Conservation (phyloP, 108 stramenopile genomes). For the Cyclotella choctawhatcheeana region DNA sequence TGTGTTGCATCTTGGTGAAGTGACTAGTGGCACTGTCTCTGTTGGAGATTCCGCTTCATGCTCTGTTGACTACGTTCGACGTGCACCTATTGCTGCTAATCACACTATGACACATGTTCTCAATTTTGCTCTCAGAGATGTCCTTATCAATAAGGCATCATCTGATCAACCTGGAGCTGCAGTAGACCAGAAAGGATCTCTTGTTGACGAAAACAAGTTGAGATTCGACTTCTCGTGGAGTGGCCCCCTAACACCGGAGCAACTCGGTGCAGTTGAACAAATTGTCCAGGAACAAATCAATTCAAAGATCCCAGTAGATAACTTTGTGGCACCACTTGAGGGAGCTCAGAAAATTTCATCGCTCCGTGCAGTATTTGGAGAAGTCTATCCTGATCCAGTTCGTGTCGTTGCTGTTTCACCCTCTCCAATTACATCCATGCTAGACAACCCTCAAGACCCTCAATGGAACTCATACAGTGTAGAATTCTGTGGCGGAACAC, state of each 20-base stretch:
- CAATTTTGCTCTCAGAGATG: conserved; percentile 93
- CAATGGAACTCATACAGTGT: conserved; percentile 92
- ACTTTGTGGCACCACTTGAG: conserved; percentile 81
- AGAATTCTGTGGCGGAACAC: conserved; percentile 99
- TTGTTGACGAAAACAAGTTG: conserved; percentile 93
- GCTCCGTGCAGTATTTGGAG: conserved; percentile 98
- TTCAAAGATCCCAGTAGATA: conserved; percentile 73
- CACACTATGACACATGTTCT: conserved; percentile 99
- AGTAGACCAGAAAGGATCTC: conserved; percentile 97
- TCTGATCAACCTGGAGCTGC: conserved; percentile 48
- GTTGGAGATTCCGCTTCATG: conserved; percentile 87
- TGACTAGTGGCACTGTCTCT: conserved; percentile 67
- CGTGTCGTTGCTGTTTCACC: conserved; percentile 94
- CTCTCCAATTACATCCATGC: conserved; percentile 74
- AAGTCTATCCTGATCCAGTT: conserved; percentile 99
- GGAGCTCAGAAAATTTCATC: conserved; percentile 89
- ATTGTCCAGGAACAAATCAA: conserved; percentile 67
- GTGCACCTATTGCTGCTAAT: conserved; percentile 94
- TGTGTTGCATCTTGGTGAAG: conserved; percentile 90
- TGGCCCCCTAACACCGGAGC: conserved; percentile 74
- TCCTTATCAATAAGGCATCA: conserved; percentile 67
- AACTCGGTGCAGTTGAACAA: conserved; percentile 81
- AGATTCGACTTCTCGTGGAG: conserved; percentile 99
- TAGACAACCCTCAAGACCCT: conserved; percentile 88
- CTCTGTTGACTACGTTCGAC: conserved; percentile 96